A percentile compares a stretch with the other conserved stretches of the same genome.
Evolutionary conservation across 768 basidiomycete species (phyloP).

Genomic region (Scleroderma citrinum): DNA sequence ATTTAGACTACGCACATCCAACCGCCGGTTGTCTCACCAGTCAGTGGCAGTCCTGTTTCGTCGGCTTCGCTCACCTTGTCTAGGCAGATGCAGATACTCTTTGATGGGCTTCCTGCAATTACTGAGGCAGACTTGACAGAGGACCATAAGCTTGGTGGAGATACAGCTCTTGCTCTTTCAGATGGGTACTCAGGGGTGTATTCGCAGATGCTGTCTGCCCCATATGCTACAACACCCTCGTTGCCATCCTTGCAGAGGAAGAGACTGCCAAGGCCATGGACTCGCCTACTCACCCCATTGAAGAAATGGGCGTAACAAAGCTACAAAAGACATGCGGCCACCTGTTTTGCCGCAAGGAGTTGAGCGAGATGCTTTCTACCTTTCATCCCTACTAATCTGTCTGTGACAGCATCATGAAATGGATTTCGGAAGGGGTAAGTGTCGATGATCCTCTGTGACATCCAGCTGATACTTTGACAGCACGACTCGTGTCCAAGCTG

Average conservation of each 20-base stretch:
- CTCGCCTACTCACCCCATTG: slow-evolving; percentile 66
- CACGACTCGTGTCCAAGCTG: slow-evolving; percentile 65
- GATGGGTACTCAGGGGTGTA: slow-evolving; percentile 1
- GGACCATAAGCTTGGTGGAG: slow-evolving; percentile 43
- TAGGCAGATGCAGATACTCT: slow-evolving; percentile 35
- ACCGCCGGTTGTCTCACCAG: slow-evolving; percentile 23
- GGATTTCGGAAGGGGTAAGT: slow-evolving; percentile 56
- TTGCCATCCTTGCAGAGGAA: slow-evolving; percentile 67
- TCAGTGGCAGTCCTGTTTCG: slow-evolving; percentile 5
- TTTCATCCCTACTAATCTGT: slow-evolving; percentile 11
- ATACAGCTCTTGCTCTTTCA: not conserved
- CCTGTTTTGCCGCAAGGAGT: slow-evolving; percentile 82
- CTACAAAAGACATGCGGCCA: slow-evolving; percentile 55
- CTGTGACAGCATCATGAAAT: slow-evolving; percentile 51
- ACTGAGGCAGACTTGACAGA: slow-evolving; percentile 44
- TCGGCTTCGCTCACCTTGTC: slow-evolving; percentile 6
- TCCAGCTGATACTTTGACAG: slow-evolving; percentile 27
- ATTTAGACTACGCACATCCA: slow-evolving; percentile 19
- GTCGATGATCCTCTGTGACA: not conserved
- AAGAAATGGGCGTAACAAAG: slow-evolving; percentile 65
- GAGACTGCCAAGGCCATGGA: slow-evolving; percentile 73
- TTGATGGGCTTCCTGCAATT: slow-evolving; percentile 42
- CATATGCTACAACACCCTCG: slow-evolving; percentile 67
- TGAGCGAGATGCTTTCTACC: slow-evolving; percentile 24
- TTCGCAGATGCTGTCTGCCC: slow-evolving; percentile 62